Evolutionary conservation across 78 protist genomes (phyloP), one percentile per base, ranked within the genome.

Genomic region (Trichosphaerium sp.): DNA sequence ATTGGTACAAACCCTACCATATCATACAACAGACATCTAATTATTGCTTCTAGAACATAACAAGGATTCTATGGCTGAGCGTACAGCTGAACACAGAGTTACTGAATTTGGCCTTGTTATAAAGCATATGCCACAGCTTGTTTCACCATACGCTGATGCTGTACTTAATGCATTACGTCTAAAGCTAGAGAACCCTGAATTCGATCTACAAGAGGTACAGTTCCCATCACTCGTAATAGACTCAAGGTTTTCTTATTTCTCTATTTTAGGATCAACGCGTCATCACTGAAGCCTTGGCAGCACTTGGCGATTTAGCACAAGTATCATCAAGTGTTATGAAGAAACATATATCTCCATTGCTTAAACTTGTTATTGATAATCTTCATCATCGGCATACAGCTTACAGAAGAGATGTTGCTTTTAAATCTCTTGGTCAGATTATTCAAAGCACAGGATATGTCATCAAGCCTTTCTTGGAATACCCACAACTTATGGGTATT

Each of bases 81-180:
- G 83, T 41, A 56, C 39, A 32, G 69, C 73, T 39, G 92, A 88
- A 35, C 87, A 82, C 34, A 40, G 73, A 23, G 82, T 92, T 12
- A 37, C 58, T 10, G 63, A 90, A 62, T 78, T 94, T 6, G 89
- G 80, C 42, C 71, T 61, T 23, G 67, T 94, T 51, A 84, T 90
- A 14, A 29, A 29, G 0, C 42, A 84, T 0, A 56, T 89, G 2
- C 87, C 67, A 26, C 56, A 59, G 12, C 70, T 94, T 21, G 59
- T 91, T 59, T 59, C 69, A 56, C 96, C 98, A 5, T 92, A 90
- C 43, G 95, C 84, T 1, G 80, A 65, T 8, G 75, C 93, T 25
- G 41, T 90, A 44, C 65, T 83, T 21, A 63, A 78, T 12, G 88
- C 85, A n/a, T 57, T 94, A 26, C 29, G 84, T 11, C 80, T 90